phyloP scores from a whole-genome alignment of 192 early-diverging fungal species.

The Dissophora globulifera region DNA sequence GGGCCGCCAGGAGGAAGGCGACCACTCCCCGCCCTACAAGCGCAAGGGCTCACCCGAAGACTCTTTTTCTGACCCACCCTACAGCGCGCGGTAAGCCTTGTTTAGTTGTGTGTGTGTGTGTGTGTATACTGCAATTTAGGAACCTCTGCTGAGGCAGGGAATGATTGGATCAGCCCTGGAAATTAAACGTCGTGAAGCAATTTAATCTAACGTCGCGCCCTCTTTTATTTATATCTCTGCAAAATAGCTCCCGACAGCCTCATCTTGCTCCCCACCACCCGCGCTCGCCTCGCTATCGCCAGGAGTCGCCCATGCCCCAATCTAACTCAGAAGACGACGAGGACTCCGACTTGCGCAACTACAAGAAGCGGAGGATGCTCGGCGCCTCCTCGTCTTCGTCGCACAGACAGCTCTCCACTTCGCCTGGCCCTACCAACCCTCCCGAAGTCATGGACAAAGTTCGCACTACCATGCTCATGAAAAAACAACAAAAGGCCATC shows the following conservation, averaged over 20 bases:
- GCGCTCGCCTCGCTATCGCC: constrained; percentile 35
- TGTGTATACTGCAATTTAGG: too few relatives aligned
- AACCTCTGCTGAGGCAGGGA: too few relatives aligned
- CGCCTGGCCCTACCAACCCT: constrained; percentile 1
- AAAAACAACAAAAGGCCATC: constrained; percentile 74
- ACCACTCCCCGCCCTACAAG: constrained; percentile 38
- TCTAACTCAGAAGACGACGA: constrained; percentile 53
- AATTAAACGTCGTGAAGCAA: background rate
- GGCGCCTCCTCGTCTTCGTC: constrained; percentile 3
- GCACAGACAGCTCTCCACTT: constrained; percentile 1
- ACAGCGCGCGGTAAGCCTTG: constrained; percentile 30
- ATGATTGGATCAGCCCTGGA: constrained; percentile 1
- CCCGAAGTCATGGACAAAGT: constrained; percentile 67
- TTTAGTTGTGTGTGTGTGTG: too few relatives aligned
- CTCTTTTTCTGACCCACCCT: constrained; percentile 20
- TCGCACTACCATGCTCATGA: constrained; percentile 60
- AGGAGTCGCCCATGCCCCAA: constrained; percentile 49
- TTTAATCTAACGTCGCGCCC: background rate
- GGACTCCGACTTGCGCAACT: constrained; percentile 43
- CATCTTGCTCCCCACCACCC: constrained; percentile 28
- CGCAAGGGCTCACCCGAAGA: constrained; percentile 52
- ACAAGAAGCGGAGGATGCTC: constrained; percentile 42
- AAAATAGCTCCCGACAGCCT: background rate
- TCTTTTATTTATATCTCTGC: background rate
- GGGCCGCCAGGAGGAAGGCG: constrained; percentile 6